Evolutionary conservation across 768 basidiomycete genomes (phyloP).

Genomic region (Paxillus ammoniavirescens): DNA sequence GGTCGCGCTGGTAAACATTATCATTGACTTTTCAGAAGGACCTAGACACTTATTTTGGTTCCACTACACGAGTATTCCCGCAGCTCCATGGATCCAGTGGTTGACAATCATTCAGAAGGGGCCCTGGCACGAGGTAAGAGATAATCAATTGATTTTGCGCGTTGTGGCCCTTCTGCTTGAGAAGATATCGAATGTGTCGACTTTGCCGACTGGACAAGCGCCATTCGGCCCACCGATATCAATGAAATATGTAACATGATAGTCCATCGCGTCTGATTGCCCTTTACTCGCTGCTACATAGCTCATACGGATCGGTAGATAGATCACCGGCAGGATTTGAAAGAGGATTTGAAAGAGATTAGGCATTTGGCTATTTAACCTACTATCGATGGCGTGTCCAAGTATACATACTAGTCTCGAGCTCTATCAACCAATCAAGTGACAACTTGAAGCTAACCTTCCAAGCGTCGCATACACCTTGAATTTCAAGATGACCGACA

Average conservation of each 20-base stretch:
- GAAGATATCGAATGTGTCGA: no score
- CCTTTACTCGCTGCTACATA: not conserved
- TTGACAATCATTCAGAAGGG: not conserved
- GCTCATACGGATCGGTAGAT: slow-evolving; percentile 4
- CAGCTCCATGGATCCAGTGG: no score
- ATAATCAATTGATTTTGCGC: no score
- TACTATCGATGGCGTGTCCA: slow-evolving; percentile 1
- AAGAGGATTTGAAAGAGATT: not conserved
- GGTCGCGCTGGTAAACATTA: no score
- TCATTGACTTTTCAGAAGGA: slow-evolving; percentile 11
- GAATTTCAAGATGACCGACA: slow-evolving; percentile 8
- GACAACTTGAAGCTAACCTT: not conserved
- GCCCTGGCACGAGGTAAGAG: no score
- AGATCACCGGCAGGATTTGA: slow-evolving; percentile 6
- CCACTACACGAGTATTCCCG: no score
- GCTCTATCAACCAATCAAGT: slow-evolving; percentile 6
- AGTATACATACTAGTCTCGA: no score
- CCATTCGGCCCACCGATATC: not conserved
- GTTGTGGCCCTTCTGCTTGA: no score
- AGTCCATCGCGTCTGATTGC: not conserved
- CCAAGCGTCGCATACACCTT: not conserved
- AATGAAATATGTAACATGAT: not conserved
- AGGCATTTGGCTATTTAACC: not conserved
- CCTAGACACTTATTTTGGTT: not conserved
- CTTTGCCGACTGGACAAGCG: no score